phyloP scores from a whole-genome alignment of 2,329 filamentous ascomycete species.

The Beauveria sp. region DNA sequence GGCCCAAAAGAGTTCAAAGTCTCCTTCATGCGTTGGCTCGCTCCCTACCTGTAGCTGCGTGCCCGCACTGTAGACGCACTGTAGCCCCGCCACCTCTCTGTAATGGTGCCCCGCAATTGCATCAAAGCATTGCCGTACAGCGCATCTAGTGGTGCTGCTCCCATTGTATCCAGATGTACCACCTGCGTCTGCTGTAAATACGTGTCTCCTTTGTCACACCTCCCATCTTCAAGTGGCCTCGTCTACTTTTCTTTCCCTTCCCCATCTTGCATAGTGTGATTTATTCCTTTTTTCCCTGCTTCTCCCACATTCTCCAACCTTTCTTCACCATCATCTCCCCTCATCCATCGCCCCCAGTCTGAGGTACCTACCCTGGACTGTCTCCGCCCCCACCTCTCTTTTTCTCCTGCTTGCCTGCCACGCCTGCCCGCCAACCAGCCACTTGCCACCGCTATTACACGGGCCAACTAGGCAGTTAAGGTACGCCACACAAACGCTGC shows the following conservation, averaged over 20 bases:
- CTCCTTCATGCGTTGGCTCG: not conserved
- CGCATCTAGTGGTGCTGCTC: not conserved
- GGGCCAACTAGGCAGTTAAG: no score
- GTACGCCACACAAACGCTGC: not conserved
- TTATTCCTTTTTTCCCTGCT: not conserved
- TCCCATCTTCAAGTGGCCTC: not conserved
- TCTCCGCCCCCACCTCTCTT: slow-evolving; percentile 1
- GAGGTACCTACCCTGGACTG: not conserved
- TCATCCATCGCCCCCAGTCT: not conserved
- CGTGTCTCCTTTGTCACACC: not conserved
- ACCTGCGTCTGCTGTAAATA: no score
- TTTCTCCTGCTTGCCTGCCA: no score
- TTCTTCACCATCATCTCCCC: not conserved
- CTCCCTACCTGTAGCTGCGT: not conserved
- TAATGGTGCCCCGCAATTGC: not conserved
- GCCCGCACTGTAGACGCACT: not conserved
- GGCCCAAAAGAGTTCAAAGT: not conserved
- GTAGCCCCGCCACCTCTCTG: not conserved
- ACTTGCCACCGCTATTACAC: no score
- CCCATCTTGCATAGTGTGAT: not conserved
- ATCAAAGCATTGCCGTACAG: not conserved
- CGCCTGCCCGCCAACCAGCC: no score
- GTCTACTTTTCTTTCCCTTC: not conserved
- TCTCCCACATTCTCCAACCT: not conserved
- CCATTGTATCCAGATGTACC: no score